phyloP scores from a whole-genome alignment of 176 grass and related monocot species.

The Lolium perenne region DNA sequence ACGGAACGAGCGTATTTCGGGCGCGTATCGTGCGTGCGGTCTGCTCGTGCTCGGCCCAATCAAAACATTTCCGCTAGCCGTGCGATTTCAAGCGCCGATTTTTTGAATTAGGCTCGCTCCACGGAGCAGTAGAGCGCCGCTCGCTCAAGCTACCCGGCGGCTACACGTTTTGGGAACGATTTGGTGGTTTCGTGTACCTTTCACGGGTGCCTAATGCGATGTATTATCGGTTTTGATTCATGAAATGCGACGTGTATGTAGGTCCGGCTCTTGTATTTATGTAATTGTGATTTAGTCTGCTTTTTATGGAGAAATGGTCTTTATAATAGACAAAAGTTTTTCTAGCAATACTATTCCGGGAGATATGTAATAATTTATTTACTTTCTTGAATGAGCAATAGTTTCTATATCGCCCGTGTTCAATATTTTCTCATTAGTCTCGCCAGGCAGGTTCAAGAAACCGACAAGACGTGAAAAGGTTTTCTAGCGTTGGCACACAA shows the following conservation, averaged over 20 bases:
- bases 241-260: no score
- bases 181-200: neutral
- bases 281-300: neutral
- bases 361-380: neutral
- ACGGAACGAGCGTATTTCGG: neutral
- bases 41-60: neutral
- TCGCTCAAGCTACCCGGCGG: neutral
- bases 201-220: conserved; percentile 2
- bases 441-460: neutral
- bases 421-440: neutral
- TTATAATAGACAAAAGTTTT: neutral
- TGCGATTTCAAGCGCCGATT: neutral
- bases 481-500: neutral
- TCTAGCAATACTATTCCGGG: neutral
- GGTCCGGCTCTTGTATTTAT: neutral
- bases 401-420: neutral
- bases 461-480: neutral
- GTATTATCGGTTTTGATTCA: neutral
- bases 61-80: neutral
- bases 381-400: conserved; percentile 7
- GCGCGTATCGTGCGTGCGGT: neutral
- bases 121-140: neutral
- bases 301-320: neutral
- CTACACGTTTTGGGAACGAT: neutral
- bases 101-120: neutral